A percentile compares a stretch with the other conserved stretches of the same genome.
Evolutionary conservation across 352 stramenopile species (phyloP).

Genomic region (Thraustochytrium striatum): DNA sequence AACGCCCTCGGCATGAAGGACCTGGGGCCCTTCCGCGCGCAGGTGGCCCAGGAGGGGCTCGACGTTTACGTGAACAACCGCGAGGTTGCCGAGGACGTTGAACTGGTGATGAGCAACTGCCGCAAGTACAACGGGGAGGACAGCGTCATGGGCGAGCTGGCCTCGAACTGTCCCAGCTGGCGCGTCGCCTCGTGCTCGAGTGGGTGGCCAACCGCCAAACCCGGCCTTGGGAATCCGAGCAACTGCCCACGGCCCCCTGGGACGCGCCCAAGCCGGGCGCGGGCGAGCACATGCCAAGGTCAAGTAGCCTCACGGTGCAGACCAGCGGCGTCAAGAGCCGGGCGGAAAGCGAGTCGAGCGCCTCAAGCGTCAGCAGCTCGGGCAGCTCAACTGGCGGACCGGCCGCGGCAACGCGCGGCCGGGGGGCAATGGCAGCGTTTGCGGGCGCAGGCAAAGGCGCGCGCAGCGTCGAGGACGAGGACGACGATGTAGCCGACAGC

Average conservation of each 20-base stretch:
- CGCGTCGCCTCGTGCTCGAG: background rate
- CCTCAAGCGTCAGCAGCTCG: no score
- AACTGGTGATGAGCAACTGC: background rate
- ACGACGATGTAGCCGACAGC: conserved; percentile 19
- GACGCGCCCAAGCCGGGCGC: background rate
- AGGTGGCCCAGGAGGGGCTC: no score
- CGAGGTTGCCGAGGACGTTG: background rate
- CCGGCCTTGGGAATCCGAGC: background rate
- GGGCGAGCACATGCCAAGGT: background rate
- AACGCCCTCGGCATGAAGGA: background rate
- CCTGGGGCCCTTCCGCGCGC: background rate
- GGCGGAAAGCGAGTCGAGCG: no score
- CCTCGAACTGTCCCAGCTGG: background rate
- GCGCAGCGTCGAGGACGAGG: conserved; percentile 5
- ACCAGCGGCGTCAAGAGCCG: no score
- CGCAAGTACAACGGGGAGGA: background rate
- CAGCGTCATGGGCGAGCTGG: background rate
- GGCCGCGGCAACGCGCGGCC: no score
- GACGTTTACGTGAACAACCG: background rate
- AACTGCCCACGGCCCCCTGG: background rate
- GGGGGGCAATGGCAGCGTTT: no score
- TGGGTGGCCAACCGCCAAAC: background rate
- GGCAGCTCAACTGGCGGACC: no score
- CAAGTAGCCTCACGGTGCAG: background rate
- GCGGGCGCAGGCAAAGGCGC: no score